Evolutionary conservation across 1,284 basidiomycete species (phyloP), one percentile per base, ranked within the genome.

Genomic region (Polyporus tsugae): DNA sequence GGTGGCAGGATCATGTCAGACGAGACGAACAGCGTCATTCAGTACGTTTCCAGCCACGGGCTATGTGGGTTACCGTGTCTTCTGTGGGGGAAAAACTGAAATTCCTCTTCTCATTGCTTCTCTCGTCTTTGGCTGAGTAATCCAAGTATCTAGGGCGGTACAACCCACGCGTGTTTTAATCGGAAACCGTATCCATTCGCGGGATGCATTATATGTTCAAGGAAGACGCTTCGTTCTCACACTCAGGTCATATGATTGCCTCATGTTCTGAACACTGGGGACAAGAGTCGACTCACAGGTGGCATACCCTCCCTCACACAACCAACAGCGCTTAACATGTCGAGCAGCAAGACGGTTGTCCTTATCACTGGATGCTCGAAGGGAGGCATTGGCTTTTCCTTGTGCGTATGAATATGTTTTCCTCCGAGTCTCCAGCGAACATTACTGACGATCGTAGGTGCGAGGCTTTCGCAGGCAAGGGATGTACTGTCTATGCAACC

Each of bases 321-420:
- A 17, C 44, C 22, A 38, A 35, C 15, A 72, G 70, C 71, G 59
- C 68, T 25, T 13, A 33, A 19, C 52, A 55, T 55, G 52, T 35
- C 29, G 52, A 52, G 22, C 22, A 62, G 17, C 17, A 69, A 65
- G 60, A 72, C 79, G 73, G 83, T 91, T 17, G 89, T 91, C 42
- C 81, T 92, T 49, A 80, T 93, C 59, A 93, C 91, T 35, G 92
- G 92, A 1, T 90, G 89, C 74, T 86, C 89, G 1, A 79, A 82
- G 17, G 91, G 92, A 0, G 91, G 92, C 9, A 92, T 93, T 68
- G 92, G 92, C 15, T 89, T 61, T 25, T 58, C 64, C 13, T 29
- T 65, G 64, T 65, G 25, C 9, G 64, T 57, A 49, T 3, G 46
- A 22, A 49, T 13, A 6, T 15, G 10, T 1, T 13, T 19, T 38